A percentile compares a stretch with the other conserved stretches of the same genome.
These are phyloP conservation scores for Pyricularia sp. DNA, from an alignment of 2,329 filamentous ascomycete species.

Conservation along the genomic window DNA sequence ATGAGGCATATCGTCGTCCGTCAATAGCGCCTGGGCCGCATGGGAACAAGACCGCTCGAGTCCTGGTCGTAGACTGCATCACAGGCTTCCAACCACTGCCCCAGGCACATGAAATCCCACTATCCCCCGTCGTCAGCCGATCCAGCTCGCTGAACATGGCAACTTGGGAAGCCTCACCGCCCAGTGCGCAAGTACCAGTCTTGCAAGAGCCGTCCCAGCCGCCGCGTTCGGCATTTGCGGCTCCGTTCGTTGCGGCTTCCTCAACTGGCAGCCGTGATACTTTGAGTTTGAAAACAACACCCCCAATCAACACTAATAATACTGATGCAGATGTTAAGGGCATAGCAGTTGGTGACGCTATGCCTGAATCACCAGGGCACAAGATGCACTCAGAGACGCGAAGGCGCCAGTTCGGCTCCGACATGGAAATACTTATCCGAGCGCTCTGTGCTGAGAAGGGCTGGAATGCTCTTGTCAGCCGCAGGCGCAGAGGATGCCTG, in stretches of 20 bases:
- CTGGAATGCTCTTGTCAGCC: constrained; percentile 59
- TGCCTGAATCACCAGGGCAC: constrained; percentile 15
- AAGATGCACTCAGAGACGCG: constrained; percentile 45
- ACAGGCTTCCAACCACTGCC: constrained; percentile 35
- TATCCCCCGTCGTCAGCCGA: constrained; percentile 32
- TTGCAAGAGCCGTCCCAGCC: not conserved
- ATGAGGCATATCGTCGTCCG: constrained; percentile 16
- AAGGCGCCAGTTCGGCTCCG: constrained; percentile 46
- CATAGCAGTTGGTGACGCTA: not conserved
- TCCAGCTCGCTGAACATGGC: constrained; percentile 12
- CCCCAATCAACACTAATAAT: constrained; percentile 13
- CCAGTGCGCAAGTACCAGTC: constrained; percentile 5
- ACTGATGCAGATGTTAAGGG: not conserved
- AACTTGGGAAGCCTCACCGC: constrained; percentile 7
- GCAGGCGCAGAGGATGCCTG: constrained; percentile 54
- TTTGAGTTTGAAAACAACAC: constrained; percentile 13
- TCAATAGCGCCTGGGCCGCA: constrained; percentile 17
- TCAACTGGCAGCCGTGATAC: not conserved
- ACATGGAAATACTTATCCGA: constrained; percentile 57
- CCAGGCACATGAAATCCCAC: constrained; percentile 29
- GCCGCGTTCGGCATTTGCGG: not conserved
- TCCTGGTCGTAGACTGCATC: constrained; percentile 52
- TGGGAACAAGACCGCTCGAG: constrained; percentile 19
- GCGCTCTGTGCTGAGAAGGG: constrained; percentile 63
- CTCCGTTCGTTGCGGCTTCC: not conserved